Base-by-base conservation (phyloP, 129 eudicot genomes). In the Flaveria sonorensis region DNA sequence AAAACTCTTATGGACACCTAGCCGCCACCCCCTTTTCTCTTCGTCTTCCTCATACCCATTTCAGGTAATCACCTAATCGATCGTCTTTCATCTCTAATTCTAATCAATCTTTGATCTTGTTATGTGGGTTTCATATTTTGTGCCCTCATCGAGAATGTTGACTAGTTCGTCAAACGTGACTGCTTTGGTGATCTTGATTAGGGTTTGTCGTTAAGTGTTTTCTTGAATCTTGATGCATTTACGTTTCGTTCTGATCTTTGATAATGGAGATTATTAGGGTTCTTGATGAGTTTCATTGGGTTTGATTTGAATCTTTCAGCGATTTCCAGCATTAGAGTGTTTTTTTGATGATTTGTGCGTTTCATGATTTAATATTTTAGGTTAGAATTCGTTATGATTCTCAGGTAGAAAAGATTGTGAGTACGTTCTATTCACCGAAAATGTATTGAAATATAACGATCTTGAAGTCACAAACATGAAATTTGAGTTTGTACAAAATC, bases 11-110 rank as follows among this genome's bases (percentile, higher is more conserved):
- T 66, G 69, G 76, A 66, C 77, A 46, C 64, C 48, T 64, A 85
- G 86, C 83, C 89, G 86, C 89, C 88, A 62, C 88, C 62, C 82
- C 52, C 39, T 36, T 62, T 69, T 55, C 39, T 50, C 39, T 30
- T 12, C 45, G 13, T 39, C 64, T 24, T 66, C 64, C 69, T 66
- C 50, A 64, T 51, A 12, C 48, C 59, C 30, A 45, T 71, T 73
- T 79, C 77, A 82, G 89, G 89, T 85, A 69, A 70, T 57, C 32
- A 57, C 47, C 70, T 51, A 63, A 28, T 63, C 55, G 21, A 14
- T 77, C 69, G 16, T 40, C 16, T 56, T 70, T 55, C 12, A 18
- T 70, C 23, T 78, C 64, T 70, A 9, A 59, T 78, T n/a, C 4
- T 36, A 14, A 7, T 61, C 53, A 53, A 12, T 51, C 77, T 23